Base-by-base conservation (phyloP, 176 grass and related monocot genomes). In the Poa annua region DNA sequence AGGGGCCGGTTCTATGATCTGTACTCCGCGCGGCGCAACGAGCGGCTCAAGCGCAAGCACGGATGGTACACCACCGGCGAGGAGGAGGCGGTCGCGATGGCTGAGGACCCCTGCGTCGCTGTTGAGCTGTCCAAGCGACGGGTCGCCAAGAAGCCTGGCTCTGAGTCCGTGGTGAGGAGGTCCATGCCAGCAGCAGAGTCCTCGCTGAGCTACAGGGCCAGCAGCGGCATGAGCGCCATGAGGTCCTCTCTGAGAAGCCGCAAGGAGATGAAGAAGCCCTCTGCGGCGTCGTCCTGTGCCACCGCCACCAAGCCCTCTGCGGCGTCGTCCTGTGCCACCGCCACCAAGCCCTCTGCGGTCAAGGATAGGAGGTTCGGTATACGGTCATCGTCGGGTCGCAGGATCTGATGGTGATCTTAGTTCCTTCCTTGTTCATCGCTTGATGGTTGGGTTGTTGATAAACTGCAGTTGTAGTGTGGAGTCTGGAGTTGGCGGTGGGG, bases 21-120 rank as follows among this genome's bases (percentile, higher is more conserved):
- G 64, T 99, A 99, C 87, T 93, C 96, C 11, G 91, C 87, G 6
- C 83, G 91, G 49, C 86, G 96, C 65, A 85, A 99, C 29, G 96
- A 93, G 83, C 83, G 91, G 80, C 91, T 99, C 32, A 95, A 92
- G 76, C 90, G 85, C 49, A 91, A 95, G 91, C 89, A 92, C 45
- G 87, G 82, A 1, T 92, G 82, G 8, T 92, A 86, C 66, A 78
- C 90, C 2, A 41, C 49, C 17, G 82, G 3, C 47, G 93, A 87
- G 62, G 70, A 67, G 49, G 90, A 75, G 16, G 86, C 87, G n/a
- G 87, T 84, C 17, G 62, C 42, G 3, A 83, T 91, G 44, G 88
- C 86, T 6, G 80, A 92, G 61, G 85, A 97, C 84, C 96, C 93
- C 15, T 87, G 72, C 38, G 61, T 96, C 14, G 96, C 91, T n/a